phyloP scores from a whole-genome alignment of 441 rosid genomes.

The Raphanus hybrid region DNA sequence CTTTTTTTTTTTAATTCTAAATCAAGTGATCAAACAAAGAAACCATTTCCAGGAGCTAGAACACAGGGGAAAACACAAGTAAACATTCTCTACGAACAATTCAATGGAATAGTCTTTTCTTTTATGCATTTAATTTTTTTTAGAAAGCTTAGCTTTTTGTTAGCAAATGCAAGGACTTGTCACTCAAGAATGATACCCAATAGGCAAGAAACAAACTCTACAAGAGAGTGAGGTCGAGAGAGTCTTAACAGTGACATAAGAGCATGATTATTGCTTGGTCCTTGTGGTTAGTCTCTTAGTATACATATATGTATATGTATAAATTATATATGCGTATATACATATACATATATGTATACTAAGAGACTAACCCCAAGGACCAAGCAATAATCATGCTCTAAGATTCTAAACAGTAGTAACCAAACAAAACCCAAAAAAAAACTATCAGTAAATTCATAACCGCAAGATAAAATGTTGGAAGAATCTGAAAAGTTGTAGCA shows the following conservation, averaged over 20 bases:
- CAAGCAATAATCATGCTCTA: no score
- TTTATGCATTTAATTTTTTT: background rate
- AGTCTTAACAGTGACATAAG: constrained; percentile 6
- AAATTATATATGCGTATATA: no score
- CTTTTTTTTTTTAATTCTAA: background rate
- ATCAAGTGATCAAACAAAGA: background rate
- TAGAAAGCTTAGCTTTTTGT: background rate
- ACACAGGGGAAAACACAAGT: background rate
- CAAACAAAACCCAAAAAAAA: background rate
- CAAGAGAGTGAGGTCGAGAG: background rate
- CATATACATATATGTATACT: no score
- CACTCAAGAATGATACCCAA: constrained; percentile 12
- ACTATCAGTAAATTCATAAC: background rate
- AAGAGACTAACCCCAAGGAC: no score
- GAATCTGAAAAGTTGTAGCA: constrained; percentile 10
- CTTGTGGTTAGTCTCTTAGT: no score
- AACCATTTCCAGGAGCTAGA: background rate
- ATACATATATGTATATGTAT: no score
- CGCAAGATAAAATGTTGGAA: background rate
- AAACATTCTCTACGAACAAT: constrained; percentile 11
- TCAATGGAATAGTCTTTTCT: background rate
- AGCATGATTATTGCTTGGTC: no score
- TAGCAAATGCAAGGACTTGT: constrained; percentile 7
- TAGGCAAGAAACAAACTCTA: constrained; percentile 9
- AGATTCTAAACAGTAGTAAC: constrained; percentile 12